phyloP scores from a whole-genome alignment of 2,329 filamentous ascomycete species.

The Claviceps maximensis region DNA sequence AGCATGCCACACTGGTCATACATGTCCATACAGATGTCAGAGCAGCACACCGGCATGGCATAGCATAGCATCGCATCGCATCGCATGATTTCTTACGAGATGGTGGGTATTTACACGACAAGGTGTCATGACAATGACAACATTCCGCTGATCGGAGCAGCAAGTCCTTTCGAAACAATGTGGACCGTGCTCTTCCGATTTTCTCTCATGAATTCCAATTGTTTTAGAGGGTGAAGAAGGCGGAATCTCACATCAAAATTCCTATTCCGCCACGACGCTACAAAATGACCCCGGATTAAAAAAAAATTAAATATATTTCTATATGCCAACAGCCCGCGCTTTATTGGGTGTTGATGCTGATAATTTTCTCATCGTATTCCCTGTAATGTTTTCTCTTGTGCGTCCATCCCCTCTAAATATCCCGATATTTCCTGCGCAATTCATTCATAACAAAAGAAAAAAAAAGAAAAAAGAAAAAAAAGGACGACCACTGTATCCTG shows the following conservation, averaged over 20 bases:
- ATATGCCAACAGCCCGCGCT: slow-evolving; percentile 3
- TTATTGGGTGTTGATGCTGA: neutral
- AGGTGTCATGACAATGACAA: neutral
- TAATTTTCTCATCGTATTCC: neutral
- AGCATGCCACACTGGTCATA: too few species aligned
- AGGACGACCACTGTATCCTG: neutral
- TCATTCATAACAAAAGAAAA: neutral
- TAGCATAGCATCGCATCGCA: neutral
- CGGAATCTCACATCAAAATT: too few species aligned
- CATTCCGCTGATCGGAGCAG: neutral
- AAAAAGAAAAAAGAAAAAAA: neutral
- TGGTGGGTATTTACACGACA: neutral
- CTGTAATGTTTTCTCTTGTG: neutral
- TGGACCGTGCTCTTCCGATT: neutral
- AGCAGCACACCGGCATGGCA: neutral
- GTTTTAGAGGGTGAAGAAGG: too few species aligned
- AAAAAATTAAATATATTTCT: neutral
- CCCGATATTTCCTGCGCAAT: neutral
- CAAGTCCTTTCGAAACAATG: neutral
- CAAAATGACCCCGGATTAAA: too few species aligned
- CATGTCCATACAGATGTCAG: too few species aligned
- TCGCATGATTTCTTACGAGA: neutral
- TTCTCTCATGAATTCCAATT: too few species aligned
- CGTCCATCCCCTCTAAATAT: neutral
- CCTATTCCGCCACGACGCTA: too few species aligned